phyloP scores from a whole-genome alignment of 176 grass and related monocot species.

The Bonia amplexicaulis region DNA sequence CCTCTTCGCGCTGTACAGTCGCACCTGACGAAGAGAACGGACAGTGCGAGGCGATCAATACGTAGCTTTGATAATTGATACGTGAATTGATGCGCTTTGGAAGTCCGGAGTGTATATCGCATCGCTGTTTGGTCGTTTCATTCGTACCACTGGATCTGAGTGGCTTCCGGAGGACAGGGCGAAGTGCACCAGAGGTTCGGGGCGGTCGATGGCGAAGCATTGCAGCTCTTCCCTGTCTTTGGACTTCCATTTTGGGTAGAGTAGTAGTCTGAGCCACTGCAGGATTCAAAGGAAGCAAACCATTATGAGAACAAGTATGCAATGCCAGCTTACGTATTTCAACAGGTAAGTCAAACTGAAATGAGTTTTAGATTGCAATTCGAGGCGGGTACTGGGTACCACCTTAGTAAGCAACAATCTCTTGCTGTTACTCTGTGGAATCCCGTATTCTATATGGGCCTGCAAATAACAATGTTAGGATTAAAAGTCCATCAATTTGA shows the following conservation, averaged over 20 bases:
- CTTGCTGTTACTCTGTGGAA: too few relatives aligned
- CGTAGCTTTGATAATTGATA: neutral
- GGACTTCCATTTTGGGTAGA: conserved; percentile 64
- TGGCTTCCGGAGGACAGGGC: conserved; percentile 73
- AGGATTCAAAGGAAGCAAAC: neutral
- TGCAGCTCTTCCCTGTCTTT: conserved; percentile 68
- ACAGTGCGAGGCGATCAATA: neutral
- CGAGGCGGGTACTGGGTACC: too few relatives aligned
- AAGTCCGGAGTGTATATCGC: too few relatives aligned
- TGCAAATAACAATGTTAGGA: too few relatives aligned
- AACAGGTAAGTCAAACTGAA: too few relatives aligned
- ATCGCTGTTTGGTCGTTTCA: neutral
- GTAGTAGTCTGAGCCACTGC: conserved; percentile 69
- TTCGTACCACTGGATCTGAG: conserved; percentile 79
- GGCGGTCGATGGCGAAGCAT: conserved; percentile 48
- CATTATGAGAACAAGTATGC: neutral
- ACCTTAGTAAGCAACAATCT: too few relatives aligned
- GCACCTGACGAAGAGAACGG: conserved; percentile 39
- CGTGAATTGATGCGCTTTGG: neutral
- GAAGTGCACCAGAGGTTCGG: conserved; percentile 83
- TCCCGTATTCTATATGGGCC: too few relatives aligned
- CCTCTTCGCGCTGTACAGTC: conserved; percentile 61
- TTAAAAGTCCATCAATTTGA: too few relatives aligned
- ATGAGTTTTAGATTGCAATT: too few relatives aligned
- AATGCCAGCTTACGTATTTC: too few relatives aligned